These are phyloP conservation scores for Chalciporus sphaerocephalus DNA, from an alignment of 768 basidiomycete genomes.

Conservation along the genomic window DNA sequence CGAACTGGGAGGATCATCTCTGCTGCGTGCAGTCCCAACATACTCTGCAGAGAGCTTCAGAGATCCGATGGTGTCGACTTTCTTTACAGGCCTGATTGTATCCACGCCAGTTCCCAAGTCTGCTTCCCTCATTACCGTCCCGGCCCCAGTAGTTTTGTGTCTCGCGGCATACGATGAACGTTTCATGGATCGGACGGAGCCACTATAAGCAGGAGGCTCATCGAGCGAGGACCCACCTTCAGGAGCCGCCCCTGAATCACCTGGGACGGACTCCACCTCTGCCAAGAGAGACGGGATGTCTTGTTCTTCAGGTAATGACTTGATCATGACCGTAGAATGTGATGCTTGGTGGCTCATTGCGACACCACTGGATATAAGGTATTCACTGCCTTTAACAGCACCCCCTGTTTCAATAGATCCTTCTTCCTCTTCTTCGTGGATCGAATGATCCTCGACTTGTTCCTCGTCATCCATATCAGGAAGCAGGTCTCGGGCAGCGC, in stretches of 20 bases:
- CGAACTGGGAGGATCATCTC: conserved; percentile 45
- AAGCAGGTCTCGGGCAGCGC: conserved; percentile 65
- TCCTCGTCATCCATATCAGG: conserved; percentile 59
- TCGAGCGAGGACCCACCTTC: conserved; percentile 41
- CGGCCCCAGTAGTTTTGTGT: conserved; percentile 53
- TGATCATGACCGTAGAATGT: conserved; percentile 73
- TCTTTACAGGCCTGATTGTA: conserved; percentile 92
- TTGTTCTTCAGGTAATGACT: conserved; percentile 37
- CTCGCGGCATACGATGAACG: conserved; percentile 80
- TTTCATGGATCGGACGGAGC: conserved; percentile 57
- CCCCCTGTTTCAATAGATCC: conserved; percentile 58
- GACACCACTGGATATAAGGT: conserved; percentile 35
- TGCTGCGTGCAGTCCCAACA: conserved; percentile 62
- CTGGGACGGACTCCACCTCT: conserved; percentile 33
- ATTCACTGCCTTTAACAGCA: conserved; percentile 64
- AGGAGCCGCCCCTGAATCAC: conserved; percentile 39
- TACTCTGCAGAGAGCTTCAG: conserved; percentile 75
- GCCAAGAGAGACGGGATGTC: conserved; percentile 40
- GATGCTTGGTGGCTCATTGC: conserved; percentile 51
- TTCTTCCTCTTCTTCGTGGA: conserved; percentile 44
- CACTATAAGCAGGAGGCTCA: conserved; percentile 69
- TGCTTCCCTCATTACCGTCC: conserved; percentile 73
- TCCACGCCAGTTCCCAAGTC: conserved; percentile 86
- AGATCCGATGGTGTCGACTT: conserved; percentile 77
- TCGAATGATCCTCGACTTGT: conserved; percentile 35